Conservation (phyloP, 345 rosid species). For the Carallia pectinifolia region DNA sequence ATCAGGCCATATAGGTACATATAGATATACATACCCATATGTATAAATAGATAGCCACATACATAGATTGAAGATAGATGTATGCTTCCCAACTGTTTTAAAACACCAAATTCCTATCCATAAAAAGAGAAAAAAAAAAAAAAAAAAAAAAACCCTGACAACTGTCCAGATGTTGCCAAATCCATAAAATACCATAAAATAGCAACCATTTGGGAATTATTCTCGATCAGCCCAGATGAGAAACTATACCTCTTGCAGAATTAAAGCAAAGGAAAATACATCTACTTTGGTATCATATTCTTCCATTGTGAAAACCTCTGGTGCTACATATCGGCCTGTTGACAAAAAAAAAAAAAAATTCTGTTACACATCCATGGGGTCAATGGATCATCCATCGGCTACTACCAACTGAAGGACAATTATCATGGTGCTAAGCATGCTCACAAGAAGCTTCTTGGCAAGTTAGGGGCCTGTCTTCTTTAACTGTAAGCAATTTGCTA, state of each 20-base stretch:
- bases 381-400: neutral
- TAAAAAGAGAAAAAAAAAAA: neutral
- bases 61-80: neutral
- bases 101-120: neutral
- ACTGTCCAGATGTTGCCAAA: neutral
- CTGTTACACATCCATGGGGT: neutral
- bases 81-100: neutral
- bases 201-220: neutral
- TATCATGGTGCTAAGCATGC: conserved; percentile 24
- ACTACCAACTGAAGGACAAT: neutral
- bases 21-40: no score
- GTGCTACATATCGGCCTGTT: conserved; percentile 83
- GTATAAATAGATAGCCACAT: no score
- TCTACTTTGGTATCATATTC: conserved; percentile 91
- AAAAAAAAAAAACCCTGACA: no score
- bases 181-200: neutral
- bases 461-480: conserved; percentile 71
- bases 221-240: neutral
- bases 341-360: conserved; percentile 14
- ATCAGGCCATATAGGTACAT: neutral
- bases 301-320: conserved; percentile 68
- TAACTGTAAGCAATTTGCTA: conserved; percentile 85
- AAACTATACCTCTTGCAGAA: conserved; percentile 72
- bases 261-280: conserved; percentile 90
- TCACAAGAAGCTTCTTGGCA: conserved; percentile 66